These are phyloP conservation scores for Amanita pseudoporphyria DNA, from an alignment of 768 basidiomycete species.

Conservation along the genomic window DNA sequence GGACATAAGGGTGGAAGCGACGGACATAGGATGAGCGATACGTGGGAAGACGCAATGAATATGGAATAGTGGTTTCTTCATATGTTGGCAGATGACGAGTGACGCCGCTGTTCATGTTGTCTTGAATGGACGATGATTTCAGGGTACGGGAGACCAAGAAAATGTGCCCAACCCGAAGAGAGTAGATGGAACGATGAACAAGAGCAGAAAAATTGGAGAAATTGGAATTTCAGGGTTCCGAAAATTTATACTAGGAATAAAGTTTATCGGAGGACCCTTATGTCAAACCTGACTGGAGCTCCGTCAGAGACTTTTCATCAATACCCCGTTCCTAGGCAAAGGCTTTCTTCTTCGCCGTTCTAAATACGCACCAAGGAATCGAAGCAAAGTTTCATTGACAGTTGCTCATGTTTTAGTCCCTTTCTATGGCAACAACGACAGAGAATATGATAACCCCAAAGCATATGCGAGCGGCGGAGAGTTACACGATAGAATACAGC, in stretches of 20 bases:
- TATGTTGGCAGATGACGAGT: background rate
- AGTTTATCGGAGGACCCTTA: background rate
- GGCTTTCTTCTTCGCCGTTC: too few species aligned
- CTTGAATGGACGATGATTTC: background rate
- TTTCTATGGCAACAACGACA: background rate
- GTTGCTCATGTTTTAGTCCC: background rate
- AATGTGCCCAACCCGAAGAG: background rate
- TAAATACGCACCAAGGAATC: too few species aligned
- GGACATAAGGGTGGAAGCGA: background rate
- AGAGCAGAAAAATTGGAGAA: background rate
- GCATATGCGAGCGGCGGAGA: background rate
- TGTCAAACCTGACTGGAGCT: background rate
- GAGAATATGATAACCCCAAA: background rate
- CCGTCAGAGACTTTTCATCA: too few species aligned
- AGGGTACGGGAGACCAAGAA: background rate
- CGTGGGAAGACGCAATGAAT: constrained; percentile 2
- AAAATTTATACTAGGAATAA: background rate
- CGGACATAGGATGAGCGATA: background rate
- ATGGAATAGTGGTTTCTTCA: background rate
- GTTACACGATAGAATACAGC: background rate
- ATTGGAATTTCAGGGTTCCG: background rate
- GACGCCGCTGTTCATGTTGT: background rate
- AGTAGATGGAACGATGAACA: background rate
- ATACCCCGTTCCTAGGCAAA: too few species aligned
- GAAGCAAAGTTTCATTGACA: too few species aligned